Evolutionary conservation across 331 rosid species (phyloP).

Genomic region (Malus hybrid): DNA sequence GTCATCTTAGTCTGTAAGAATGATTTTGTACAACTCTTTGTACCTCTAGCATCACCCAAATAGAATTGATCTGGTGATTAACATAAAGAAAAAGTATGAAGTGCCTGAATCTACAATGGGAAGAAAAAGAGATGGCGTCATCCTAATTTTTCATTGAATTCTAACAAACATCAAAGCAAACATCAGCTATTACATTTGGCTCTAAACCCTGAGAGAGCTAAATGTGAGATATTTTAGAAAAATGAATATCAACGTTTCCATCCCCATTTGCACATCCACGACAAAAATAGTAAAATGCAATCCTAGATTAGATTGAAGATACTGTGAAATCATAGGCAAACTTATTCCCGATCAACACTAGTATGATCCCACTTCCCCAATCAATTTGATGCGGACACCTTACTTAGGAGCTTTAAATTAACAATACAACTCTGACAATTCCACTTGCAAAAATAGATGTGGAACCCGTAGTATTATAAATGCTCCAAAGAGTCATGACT

Average conservation of each 20-base stretch:
- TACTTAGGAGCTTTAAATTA: not conserved
- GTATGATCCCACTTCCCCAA: not conserved
- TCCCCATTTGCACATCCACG: not conserved
- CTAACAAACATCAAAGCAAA: not conserved
- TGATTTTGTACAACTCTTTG: not conserved
- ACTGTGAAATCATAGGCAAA: not conserved
- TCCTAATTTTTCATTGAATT: not conserved
- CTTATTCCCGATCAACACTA: not conserved
- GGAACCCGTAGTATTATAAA: not conserved
- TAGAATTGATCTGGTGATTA: not conserved
- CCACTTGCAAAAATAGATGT: not conserved
- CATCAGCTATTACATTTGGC: not conserved
- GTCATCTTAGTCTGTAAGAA: not conserved
- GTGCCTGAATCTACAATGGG: not conserved
- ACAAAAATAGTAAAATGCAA: not conserved
- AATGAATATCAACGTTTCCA: not conserved
- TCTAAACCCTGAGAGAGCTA: not conserved
- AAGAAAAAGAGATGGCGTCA: not conserved
- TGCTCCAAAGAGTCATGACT: not conserved
- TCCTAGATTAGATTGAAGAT: not conserved
- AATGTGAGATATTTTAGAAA: not conserved
- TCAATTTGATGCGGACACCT: not conserved
- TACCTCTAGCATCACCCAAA: not conserved
- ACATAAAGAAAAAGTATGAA: not conserved
- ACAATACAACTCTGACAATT: not conserved